These are phyloP conservation scores for Yamagishiella unicocca DNA, from an alignment of 139 green algal genomes.

Conservation along the genomic window DNA sequence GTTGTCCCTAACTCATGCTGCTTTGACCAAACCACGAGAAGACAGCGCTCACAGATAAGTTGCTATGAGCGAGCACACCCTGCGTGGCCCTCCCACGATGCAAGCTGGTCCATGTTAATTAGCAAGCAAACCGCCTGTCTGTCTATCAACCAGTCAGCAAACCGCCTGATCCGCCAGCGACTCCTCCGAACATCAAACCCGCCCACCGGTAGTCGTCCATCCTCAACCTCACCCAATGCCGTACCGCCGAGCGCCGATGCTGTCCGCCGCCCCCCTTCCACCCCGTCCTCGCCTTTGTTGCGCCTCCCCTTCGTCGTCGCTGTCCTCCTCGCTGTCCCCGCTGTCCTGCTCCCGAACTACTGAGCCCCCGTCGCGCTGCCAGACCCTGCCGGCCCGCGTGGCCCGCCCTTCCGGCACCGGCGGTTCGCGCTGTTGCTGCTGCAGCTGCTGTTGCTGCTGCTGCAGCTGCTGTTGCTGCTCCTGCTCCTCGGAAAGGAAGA, in stretches of 20 bases:
- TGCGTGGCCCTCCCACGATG: too few species aligned
- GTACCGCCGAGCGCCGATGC: not conserved
- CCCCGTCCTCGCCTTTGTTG: not conserved
- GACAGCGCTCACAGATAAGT: too few species aligned
- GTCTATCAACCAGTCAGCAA: too few species aligned
- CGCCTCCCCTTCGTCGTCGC: not conserved
- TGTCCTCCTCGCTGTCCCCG: not conserved
- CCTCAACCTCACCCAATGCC: constrained; percentile 1
- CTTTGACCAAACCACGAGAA: too few species aligned
- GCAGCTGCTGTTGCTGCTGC: not conserved
- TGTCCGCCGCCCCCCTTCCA: not conserved
- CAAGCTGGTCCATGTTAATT: too few species aligned
- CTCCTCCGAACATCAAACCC: too few species aligned
- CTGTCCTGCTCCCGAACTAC: not conserved
- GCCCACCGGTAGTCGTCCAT: too few species aligned
- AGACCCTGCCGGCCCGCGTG: not conserved
- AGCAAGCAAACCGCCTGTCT: too few species aligned
- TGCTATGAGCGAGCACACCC: too few species aligned
- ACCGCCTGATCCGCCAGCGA: too few species aligned
- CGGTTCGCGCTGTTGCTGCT: not conserved
- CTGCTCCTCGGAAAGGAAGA: not conserved
- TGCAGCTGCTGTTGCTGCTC: not conserved
- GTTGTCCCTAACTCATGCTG: too few species aligned
- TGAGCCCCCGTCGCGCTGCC: not conserved
- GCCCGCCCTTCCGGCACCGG: not conserved